Evolutionary conservation across 768 basidiomycete genomes (phyloP).

Genomic region (Phlegmacium glaucopus): DNA sequence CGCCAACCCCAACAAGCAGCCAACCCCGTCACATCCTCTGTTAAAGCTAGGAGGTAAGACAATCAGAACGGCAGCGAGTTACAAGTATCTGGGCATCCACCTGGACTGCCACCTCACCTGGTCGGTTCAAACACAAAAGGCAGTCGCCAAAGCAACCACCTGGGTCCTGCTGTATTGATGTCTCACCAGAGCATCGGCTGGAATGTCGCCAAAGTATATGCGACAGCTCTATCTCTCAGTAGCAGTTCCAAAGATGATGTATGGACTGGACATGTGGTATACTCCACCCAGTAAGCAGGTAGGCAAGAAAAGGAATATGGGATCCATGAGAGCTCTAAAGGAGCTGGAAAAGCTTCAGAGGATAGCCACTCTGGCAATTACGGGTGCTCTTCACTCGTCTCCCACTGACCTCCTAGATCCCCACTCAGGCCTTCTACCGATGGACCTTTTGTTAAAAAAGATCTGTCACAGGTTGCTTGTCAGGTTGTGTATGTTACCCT

Average conservation of each 20-base stretch:
- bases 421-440: too few species aligned
- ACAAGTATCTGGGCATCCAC: slow-evolving; percentile 11
- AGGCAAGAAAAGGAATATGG: neutral
- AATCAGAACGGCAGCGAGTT: slow-evolving; percentile 1
- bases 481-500: too few species aligned
- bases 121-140: slow-evolving; percentile 3
- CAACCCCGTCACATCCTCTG: neutral
- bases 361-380: slow-evolving; percentile 2
- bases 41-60: neutral
- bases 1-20: neutral
- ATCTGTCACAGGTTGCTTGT: too few species aligned
- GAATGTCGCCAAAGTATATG: slow-evolving; percentile 4
- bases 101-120: slow-evolving; percentile 6
- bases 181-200: slow-evolving; percentile 3
- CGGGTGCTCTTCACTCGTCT: neutral
- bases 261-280: slow-evolving; percentile 12
- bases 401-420: too few species aligned
- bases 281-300: slow-evolving; percentile 1
- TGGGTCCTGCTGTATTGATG: slow-evolving; percentile 1
- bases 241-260: slow-evolving; percentile 13
- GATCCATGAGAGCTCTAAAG: neutral
- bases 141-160: slow-evolving; percentile 4
- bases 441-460: too few species aligned
- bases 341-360: slow-evolving; percentile 4
- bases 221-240: too few species aligned